Conservation (phyloP, 805 yeast species). For the Candida sakaeoensis region DNA sequence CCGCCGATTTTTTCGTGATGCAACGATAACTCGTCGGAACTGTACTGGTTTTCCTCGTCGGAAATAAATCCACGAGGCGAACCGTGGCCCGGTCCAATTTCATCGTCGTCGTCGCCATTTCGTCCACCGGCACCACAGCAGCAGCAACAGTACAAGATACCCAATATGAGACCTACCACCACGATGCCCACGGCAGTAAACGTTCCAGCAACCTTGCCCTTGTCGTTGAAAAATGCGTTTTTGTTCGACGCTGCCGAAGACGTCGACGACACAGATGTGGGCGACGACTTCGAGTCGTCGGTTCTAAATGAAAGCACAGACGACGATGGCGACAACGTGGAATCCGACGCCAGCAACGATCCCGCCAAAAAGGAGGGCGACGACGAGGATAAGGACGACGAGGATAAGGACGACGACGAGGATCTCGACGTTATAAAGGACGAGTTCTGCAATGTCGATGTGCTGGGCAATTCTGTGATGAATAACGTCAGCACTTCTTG, state of each 20-base stretch:
- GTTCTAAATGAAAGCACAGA: slow-evolving; percentile 6
- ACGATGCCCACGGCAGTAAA: slow-evolving; percentile 77
- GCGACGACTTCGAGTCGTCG: slow-evolving; percentile 10
- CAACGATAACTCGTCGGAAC: slow-evolving; percentile 28
- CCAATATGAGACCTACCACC: slow-evolving; percentile 39
- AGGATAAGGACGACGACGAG: slow-evolving; percentile 2
- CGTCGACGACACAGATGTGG: slow-evolving; percentile 21
- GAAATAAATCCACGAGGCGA: slow-evolving; percentile 23
- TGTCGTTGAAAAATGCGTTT: slow-evolving; percentile 55
- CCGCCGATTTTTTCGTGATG: slow-evolving; percentile 16
- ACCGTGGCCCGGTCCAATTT: slow-evolving; percentile 7
- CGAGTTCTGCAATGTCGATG: neutral
- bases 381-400: slow-evolving; percentile 11
- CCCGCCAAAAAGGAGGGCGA: slow-evolving; percentile 16
- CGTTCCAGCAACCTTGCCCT: slow-evolving; percentile 83
- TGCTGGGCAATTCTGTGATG: slow-evolving; percentile 16
- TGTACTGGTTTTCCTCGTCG: slow-evolving; percentile 38
- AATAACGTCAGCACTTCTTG: slow-evolving; percentile 11
- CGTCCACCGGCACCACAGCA: slow-evolving; percentile 13
- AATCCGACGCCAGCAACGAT: neutral
- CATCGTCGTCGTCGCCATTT: slow-evolving; percentile 6
- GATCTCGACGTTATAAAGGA: slow-evolving; percentile 6
- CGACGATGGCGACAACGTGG: slow-evolving; percentile 3
- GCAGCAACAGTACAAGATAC: slow-evolving; percentile 40
- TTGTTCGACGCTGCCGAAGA: slow-evolving; percentile 12